Evolutionary conservation across 163 green algal species (phyloP), one percentile per base, ranked within the genome.

Genomic region (Botryococcus braunii): DNA sequence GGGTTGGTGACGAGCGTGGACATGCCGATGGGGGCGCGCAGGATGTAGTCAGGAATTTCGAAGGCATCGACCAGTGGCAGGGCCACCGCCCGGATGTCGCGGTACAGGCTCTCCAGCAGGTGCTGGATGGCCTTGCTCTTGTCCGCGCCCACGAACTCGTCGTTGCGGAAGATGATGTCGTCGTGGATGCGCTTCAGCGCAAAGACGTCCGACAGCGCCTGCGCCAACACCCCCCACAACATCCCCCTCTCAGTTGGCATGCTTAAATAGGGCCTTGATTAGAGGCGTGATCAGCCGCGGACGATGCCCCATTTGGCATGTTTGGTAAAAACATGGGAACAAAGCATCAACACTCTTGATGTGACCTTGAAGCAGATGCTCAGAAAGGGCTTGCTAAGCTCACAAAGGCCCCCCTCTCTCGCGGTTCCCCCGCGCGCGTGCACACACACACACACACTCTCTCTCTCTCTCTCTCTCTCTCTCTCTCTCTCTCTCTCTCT

Each of bases 121-220:
- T 79, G 76, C 59, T 87, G 69, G 68, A 97, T 97, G 62, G 91
- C 91, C 83, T 95, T 96, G 73, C 83, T 86, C 83, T 97, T 97
- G 61, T 88, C 80, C 27, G 91, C 87, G 9, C 89, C 90, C 34
- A 97, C 83, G 71, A 93, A 95, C 69, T 97, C 91, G 49, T 95
- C 88, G 68, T 96, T 96, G 47, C 88, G 83, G 79, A 86, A 93
- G 38, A 87, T 39, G 39, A 89, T 81, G 74, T 95, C 89, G 23
- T 67, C 70, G 48, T 89, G 74, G 60, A 93, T 85, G 68, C 76
- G 71, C 55, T 83, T 69, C 58, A 93, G 82, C 1, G 86, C 88
- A 74, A 88, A 94, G 21, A 94, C 72, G 77, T 94, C 88, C 13
- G 74, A 67, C 83, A 95, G 79, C 5, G 80, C 82, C 72, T 87